Base-by-base conservation (phyloP, 805 yeast species). In the Candida nanaspora region DNA sequence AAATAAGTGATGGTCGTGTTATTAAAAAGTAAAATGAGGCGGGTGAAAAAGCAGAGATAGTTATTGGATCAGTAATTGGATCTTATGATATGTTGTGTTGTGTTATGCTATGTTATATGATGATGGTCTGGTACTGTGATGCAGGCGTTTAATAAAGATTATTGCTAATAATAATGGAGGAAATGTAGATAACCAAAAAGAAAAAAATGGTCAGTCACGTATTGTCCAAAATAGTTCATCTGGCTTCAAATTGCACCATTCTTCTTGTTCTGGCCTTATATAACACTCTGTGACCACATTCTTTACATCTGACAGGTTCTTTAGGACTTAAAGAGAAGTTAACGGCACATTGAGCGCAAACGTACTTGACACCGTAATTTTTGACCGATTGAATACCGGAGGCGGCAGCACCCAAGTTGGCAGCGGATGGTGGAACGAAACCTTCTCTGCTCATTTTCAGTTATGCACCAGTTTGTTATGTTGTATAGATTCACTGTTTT, bases 301-400 rank as follows among this genome's bases (percentile, higher is more conserved):
- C 95, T 67, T 88, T 89, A 69, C 98, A 93, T 70, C 98, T 85
- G 49, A 93, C 95, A 25, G 98, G 95, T 63, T 93, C 98, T 52
- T 85, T 86, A 67, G 91, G 87, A 40, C 87, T 81, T 51, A 93
- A 76, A 3, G 95, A 79, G 52, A 89, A 83, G 41, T 82, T 80
- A 41, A 89, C 78, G 8, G 97, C 95, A 67, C 98, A 93, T 69
- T 87, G 93, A 34, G 98, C 96, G 66, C 98, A 91, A 59, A 88
- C 81, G 67, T 91, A 91, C 56, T 84, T 86, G 53, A 88, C 93
- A 42, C 96, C 95, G 55, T 81, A 82, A 44, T 81, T 78, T 59
- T 82, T 79, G 40, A 59, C 41, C 44, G 80, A 70, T 46, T 74
- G 74, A 46, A 85, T 75, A 51, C 88, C 87, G 29, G 88, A 84